These are phyloP conservation scores for Mallotus repandus DNA, from an alignment of 441 rosid species.

Conservation along the genomic window DNA sequence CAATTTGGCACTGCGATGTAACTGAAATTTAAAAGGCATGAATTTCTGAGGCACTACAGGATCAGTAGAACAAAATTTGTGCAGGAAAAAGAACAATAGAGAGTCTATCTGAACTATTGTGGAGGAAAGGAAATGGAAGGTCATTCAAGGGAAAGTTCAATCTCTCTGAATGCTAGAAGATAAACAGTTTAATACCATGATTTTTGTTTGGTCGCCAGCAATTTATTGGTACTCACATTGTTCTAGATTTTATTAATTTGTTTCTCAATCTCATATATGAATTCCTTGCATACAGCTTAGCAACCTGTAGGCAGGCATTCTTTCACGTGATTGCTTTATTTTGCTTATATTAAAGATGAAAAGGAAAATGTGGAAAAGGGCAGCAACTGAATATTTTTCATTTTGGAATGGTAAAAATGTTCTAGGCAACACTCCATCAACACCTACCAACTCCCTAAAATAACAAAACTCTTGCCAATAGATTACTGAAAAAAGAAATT, in stretches of 20 bases:
- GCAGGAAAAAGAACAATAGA: not conserved
- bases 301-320: not conserved
- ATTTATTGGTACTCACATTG: not conserved
- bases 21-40: not conserved
- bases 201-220: not conserved
- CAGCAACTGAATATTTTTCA: conserved; percentile 3
- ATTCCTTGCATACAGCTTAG: not conserved
- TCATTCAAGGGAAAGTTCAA: not conserved
- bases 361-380: not conserved
- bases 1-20: too few relatives aligned
- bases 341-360: not conserved
- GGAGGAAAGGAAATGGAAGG: not conserved
- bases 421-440: not conserved
- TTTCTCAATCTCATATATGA: not conserved
- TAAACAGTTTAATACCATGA: not conserved
- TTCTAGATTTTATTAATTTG: not conserved
- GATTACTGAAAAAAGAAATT: not conserved
- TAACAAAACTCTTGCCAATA: not conserved
- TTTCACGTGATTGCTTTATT: not conserved
- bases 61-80: not conserved
- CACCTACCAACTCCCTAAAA: not conserved
- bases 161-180: not conserved
- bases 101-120: not conserved
- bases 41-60: not conserved
- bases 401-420: not conserved